These are phyloP conservation scores for Berberis thunbergii DNA, from an alignment of 164 flowering plant genomes.

Conservation along the genomic window DNA sequence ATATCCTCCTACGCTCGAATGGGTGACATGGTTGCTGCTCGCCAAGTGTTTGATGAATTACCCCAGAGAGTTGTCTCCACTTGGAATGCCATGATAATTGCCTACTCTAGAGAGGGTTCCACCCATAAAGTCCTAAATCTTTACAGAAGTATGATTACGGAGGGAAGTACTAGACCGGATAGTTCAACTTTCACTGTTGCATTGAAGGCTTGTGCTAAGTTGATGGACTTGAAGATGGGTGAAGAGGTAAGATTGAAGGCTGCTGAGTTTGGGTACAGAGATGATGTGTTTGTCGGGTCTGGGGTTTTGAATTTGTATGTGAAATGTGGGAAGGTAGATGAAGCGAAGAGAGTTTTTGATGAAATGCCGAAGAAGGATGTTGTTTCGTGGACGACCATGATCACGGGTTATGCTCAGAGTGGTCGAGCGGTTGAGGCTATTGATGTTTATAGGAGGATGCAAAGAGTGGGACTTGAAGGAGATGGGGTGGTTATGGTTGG, in stretches of 20 bases:
- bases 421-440: constrained; percentile 16
- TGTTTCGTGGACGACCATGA: neutral
- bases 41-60: constrained; percentile 15
- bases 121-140: constrained; percentile 10
- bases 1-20: constrained; percentile 13
- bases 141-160: constrained; percentile 1
- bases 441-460: constrained; percentile 17
- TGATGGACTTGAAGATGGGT: constrained; percentile 12
- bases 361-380: neutral
- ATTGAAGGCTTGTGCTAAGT: constrained; percentile 17
- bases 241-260: constrained; percentile 12
- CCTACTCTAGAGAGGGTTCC: constrained; percentile 10
- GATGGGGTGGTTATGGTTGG: constrained; percentile 22
- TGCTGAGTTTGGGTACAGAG: constrained; percentile 13
- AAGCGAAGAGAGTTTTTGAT: constrained; percentile 1
- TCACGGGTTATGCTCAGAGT: constrained; percentile 9
- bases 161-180: constrained; percentile 16
- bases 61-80: constrained; percentile 10
- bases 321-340: constrained; percentile 4
- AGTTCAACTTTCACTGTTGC: constrained; percentile 18
- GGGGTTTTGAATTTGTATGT: constrained; percentile 18
- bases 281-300: constrained; percentile 24
- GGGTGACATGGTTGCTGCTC: constrained; percentile 17
- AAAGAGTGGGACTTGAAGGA: constrained; percentile 11
- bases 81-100: constrained; percentile 25